These are phyloP conservation scores for Schwanniomyces etchellsii DNA, from an alignment of 1,139 yeast genomes.

Conservation along the genomic window DNA sequence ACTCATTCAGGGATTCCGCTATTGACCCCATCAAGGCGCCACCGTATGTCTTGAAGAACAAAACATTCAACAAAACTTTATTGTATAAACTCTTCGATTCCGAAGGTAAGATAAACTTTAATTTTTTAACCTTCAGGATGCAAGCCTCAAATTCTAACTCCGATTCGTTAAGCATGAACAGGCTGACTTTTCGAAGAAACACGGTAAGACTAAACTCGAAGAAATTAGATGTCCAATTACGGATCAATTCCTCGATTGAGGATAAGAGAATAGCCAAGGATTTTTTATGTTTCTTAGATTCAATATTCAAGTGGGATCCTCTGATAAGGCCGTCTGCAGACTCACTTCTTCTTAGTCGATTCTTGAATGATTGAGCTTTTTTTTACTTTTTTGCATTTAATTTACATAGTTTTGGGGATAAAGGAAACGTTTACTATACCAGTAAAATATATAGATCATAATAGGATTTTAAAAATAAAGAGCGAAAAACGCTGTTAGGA, in stretches of 20 bases:
- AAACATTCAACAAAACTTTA: conserved; percentile 25
- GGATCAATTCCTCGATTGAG: conserved; percentile 27
- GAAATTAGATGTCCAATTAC: conserved; percentile 37
- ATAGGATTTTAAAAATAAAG: neutral
- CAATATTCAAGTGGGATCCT: conserved; percentile 55
- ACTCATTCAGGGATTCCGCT: conserved; percentile 2
- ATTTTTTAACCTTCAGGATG: conserved; percentile 21
- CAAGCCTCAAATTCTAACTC: conserved; percentile 3
- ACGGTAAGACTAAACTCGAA: conserved; percentile 24
- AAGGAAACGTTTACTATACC: neutral
- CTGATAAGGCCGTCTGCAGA: conserved; percentile 35
- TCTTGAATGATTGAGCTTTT: no score
- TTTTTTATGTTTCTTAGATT: conserved; percentile 28
- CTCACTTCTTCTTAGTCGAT: conserved; percentile 29
- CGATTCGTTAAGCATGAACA: conserved; percentile 6
- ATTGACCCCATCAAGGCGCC: conserved; percentile 2
- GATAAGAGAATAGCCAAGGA: conserved; percentile 9
- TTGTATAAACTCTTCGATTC: conserved; percentile 35
- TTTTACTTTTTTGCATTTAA: neutral
- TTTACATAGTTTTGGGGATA: no score
- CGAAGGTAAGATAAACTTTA: conserved; percentile 31
- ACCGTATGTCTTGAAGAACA: conserved; percentile 15
- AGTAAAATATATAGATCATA: neutral
- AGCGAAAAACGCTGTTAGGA: no score
- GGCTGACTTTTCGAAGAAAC: conserved; percentile 15